A percentile compares a stretch with the other conserved stretches of the same genome.
phyloP scores from a whole-genome alignment of 2,329 filamentous ascomycete species.

The Lasiodiplodia sp. region DNA sequence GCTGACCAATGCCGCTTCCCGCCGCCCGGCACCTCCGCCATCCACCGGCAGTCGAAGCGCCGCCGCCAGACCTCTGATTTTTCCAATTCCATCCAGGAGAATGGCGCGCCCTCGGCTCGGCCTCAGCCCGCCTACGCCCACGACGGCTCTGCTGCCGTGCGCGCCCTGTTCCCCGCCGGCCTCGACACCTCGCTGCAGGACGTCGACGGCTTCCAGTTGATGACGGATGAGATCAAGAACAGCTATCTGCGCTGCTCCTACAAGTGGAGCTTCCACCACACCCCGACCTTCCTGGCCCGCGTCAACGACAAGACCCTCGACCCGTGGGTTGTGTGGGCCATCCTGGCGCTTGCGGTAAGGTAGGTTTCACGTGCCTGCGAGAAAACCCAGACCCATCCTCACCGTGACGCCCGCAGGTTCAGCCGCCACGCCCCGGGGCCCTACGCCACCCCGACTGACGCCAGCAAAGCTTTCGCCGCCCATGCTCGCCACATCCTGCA shows the following conservation, averaged over 20 bases:
- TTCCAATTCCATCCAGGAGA: slow-evolving; percentile 25
- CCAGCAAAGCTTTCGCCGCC: slow-evolving; percentile 51
- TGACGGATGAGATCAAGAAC: slow-evolving; percentile 53
- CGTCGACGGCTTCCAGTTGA: slow-evolving; percentile 47
- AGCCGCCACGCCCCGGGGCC: slow-evolving; percentile 46
- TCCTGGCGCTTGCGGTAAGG: slow-evolving; percentile 50
- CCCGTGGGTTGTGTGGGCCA: slow-evolving; percentile 51
- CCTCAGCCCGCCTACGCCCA: slow-evolving; percentile 24
- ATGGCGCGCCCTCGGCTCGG: slow-evolving; percentile 34
- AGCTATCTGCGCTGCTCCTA: slow-evolving; percentile 50
- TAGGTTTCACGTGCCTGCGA: slow-evolving; percentile 33
- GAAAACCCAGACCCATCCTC: slow-evolving; percentile 14
- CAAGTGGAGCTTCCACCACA: slow-evolving; percentile 54
- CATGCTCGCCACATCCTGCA: slow-evolving; percentile 51
- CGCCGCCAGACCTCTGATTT: slow-evolving; percentile 39
- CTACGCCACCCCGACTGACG: slow-evolving; percentile 47
- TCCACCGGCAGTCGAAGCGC: slow-evolving; percentile 48
- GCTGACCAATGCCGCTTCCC: slow-evolving; percentile 46
- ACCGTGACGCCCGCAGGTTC: slow-evolving; percentile 40
- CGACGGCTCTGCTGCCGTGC: slow-evolving; percentile 37
- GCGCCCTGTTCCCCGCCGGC: slow-evolving; percentile 20
- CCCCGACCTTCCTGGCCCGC: slow-evolving; percentile 46
- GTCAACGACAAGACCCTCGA: slow-evolving; percentile 49
- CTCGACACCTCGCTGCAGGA: slow-evolving; percentile 37
- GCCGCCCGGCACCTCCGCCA: slow-evolving; percentile 46